A percentile compares a stretch with the other conserved stretches of the same genome.
Conservation (phyloP, 345 rosid genomes). For the Gossypium raimondii region DNA sequence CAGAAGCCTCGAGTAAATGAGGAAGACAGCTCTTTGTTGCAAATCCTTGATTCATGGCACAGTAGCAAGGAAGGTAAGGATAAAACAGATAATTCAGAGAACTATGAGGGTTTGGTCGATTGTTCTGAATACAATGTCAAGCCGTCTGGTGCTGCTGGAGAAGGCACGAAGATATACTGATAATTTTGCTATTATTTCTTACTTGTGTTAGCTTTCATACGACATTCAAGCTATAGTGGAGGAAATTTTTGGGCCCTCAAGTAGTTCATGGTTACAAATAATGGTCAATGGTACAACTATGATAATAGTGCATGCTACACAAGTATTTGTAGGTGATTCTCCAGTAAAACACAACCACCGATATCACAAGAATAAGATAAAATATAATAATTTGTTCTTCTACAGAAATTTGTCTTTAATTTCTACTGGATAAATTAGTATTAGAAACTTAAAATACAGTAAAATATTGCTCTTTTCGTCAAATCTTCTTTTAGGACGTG, state of each 20-base stretch:
- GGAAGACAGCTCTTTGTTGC: conserved; percentile 44
- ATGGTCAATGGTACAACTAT: background rate
- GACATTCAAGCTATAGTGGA: background rate
- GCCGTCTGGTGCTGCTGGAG: conserved; percentile 20
- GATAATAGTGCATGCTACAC: too few species aligned
- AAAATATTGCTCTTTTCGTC: too few species aligned
- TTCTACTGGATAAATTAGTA: too few species aligned
- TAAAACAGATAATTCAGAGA: conserved; percentile 22
- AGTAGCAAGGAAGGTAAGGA: conserved; percentile 27
- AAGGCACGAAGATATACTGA: background rate
- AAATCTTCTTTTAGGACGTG: too few species aligned
- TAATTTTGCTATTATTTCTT: background rate
- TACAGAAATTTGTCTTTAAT: too few species aligned
- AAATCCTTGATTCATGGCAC: conserved; percentile 55
- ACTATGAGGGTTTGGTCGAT: conserved; percentile 24
- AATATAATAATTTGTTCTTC: too few species aligned
- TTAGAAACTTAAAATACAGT: too few species aligned
- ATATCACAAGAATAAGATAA: too few species aligned
- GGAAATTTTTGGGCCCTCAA: background rate
- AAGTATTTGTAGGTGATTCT: too few species aligned
- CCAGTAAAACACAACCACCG: too few species aligned
- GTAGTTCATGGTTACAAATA: background rate
- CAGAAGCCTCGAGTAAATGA: conserved; percentile 24
- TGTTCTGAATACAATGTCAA: conserved; percentile 15
- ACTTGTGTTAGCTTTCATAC: background rate